Base-by-base conservation (phyloP, 805 yeast genomes). In the Pichia scutulata region DNA sequence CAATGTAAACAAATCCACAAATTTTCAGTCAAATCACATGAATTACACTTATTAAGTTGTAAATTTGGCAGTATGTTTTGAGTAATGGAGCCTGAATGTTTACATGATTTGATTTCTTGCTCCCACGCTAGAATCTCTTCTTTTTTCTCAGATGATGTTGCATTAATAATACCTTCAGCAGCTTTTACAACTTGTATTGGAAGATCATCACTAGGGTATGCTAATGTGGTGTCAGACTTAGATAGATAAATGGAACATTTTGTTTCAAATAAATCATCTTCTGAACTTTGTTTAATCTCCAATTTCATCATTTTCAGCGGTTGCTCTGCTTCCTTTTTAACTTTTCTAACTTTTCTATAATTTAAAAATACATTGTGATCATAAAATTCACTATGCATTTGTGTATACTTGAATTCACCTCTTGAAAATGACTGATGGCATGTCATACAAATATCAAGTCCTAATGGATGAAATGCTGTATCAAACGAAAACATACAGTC, bases 1-100 rank as follows among this genome's bases (percentile, higher is more conserved):
- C 99, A 93, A 45, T 78, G 77, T 43, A 93, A 68, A 70, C 99
- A 93, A 18, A 93, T 72, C 99, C 99, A 93, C 44, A 93, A 68
- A 63, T 93, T 93, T 56, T 83, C 86, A 28, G 68, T 66, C 55
- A 93, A 70, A 1, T 76, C 86, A 69, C 95, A 86, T 12, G 64
- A 64, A 3, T 58, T 54, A 64, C 95, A 86, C 45, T 75, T 60
- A 0, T 71, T 53, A 4, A 76, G 54, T 33, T 76, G 71, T 3
- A 64, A 23, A 44, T 60, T 24, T n/a, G 50, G 46, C 2, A 57
- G 8, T 4, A 59, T 55, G 0, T 50, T 43, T 53, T 81, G 84
- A 36, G 66, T 61, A 30, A 87, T 70, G n/a, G 71, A 72, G 36
- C 74, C 66, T 0, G 90, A 79, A 63, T 93, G 99, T 42, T 71